Evolutionary conservation across 1,284 basidiomycete species (phyloP), one percentile per base, ranked within the genome.

Genomic region (Apiotrichum sp.): DNA sequence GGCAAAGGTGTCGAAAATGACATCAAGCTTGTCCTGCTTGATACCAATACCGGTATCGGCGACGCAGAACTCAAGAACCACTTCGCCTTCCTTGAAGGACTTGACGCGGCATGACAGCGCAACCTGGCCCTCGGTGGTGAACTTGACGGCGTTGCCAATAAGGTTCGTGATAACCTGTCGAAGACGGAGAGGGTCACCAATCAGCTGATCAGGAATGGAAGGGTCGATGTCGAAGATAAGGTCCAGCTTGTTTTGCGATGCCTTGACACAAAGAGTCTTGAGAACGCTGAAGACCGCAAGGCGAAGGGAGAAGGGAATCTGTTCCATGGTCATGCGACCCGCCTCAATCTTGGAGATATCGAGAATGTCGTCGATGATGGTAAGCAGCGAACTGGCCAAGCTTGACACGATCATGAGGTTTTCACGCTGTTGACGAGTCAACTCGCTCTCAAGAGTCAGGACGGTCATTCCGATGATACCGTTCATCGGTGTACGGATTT

Each of bases 1-100:
- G 67, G 92, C 93, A 79, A 99, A 99, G 4, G 96, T 98, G 74
- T 99, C 95, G 77, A 98, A 99, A 72, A 99, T 99, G 72, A 98
- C 81, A 70, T 95, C 95, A 59, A 98, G 79, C 80, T 98, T 98
- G 77, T 98, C 96, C 75, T 93, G 93, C 66, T 96, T 93, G 76
- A 99, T 98, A 59, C 96, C 96, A 69, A 99, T 99, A 63, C 96
- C 96, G 1, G 93, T 97, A 74, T 98, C 96, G 52, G 87, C 87
- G 11, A 98, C 95, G 71, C 93, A 97, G 80, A 99, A 97, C 77
- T 98, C 92, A 35, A 99, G 80, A 52, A 91, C 90, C 48, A 93
- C 87, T 65, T 83, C 86, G 68, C 85, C 80, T 66, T 88, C 84
- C 64, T 88, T 84, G 66, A 87, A 74, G 4, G 85, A 83, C 70